Evolutionary conservation across 345 rosid genomes (phyloP), one percentile per base, ranked within the genome.

Genomic region (Populus alba): DNA sequence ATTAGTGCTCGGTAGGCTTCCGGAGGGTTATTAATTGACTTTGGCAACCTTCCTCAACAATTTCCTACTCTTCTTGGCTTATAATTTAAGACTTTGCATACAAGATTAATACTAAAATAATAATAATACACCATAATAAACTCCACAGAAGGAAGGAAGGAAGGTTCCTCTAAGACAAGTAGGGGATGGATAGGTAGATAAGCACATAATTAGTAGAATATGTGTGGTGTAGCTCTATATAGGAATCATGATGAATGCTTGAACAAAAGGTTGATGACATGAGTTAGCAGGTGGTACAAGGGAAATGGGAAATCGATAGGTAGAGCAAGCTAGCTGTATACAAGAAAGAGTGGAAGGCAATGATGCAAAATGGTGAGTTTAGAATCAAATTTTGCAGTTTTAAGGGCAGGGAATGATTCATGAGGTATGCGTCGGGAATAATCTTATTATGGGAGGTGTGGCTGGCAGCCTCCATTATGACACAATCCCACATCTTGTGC

Each of bases 401-500:
- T 61, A 75, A 77, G 77, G 66, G 74, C 2, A 45, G 15, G 74
- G 62, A 81, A 69, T 81, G 78, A 79, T 80, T 80, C 76, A 7
- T 72, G 79, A 70, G 45, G 83, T 63, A 68, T 65, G 84, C 72
- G 77, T 77, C 72, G 73, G 70, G 81, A 84, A 81, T 75, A 81
- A 80, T 80, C 65, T 73, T 76, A 66, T 73, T 76, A 66, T 70
- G 81, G 78, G 51, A 35, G 77, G 62, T 27, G 77, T 80, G 83
- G 82, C 73, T 81, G 82, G 82, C 82, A 82, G 69, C 82, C 75
- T 29, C 84, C 81, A 92, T 73, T 81, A 86, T 88, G 88, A 88
- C 90, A 86, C 91, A 87, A 80, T 86, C 86, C 90, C 91, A 86
- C 89, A 73, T 79, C 81, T 80, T 81, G 77, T 62, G 77, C 82